Conservation (phyloP, 2,329 filamentous ascomycete species). For the Calonectria montana region DNA sequence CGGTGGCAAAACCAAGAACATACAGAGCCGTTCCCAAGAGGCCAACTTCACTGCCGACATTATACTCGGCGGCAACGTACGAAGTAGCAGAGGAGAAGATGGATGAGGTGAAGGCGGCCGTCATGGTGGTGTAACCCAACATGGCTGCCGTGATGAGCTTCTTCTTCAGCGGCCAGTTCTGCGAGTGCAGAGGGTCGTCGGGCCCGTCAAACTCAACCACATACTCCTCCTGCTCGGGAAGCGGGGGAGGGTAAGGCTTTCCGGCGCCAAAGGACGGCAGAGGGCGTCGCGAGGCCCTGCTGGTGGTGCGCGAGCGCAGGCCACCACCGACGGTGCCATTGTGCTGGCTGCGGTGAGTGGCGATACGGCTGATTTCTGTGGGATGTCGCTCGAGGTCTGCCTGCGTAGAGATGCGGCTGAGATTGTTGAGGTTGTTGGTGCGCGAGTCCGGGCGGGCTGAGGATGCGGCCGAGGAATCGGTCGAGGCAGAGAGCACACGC, state of each 20-base stretch:
- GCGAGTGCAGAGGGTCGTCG: constrained; percentile 84
- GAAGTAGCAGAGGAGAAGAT: constrained; percentile 77
- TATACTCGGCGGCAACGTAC: constrained; percentile 66
- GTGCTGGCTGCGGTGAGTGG: constrained; percentile 78
- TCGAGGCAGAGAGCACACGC: constrained; percentile 65
- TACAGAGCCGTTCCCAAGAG: constrained; percentile 75
- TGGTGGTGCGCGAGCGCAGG: constrained; percentile 50
- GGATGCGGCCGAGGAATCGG: constrained; percentile 44
- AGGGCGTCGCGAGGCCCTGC: constrained; percentile 65
- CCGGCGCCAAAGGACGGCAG: constrained; percentile 77
- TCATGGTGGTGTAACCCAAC: constrained; percentile 79
- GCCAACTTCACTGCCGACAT: constrained; percentile 71
- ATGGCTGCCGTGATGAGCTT: constrained; percentile 78
- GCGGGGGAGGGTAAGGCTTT: constrained; percentile 77
- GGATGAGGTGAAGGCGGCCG: constrained; percentile 77
- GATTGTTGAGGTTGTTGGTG: constrained; percentile 52
- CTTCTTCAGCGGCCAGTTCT: constrained; percentile 86
- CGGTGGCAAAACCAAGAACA: constrained; percentile 78
- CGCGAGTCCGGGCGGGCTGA: constrained; percentile 22
- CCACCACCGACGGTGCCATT: constrained; percentile 74
- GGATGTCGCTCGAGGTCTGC: constrained; percentile 76
- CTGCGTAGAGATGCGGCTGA: constrained; percentile 73
- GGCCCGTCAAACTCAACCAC: constrained; percentile 88
- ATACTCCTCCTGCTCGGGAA: constrained; percentile 80
- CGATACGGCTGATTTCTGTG: constrained; percentile 77